These are phyloP conservation scores for Lizanozyma gosingica DNA, from an alignment of 1,139 yeast species.

Conservation along the genomic window DNA sequence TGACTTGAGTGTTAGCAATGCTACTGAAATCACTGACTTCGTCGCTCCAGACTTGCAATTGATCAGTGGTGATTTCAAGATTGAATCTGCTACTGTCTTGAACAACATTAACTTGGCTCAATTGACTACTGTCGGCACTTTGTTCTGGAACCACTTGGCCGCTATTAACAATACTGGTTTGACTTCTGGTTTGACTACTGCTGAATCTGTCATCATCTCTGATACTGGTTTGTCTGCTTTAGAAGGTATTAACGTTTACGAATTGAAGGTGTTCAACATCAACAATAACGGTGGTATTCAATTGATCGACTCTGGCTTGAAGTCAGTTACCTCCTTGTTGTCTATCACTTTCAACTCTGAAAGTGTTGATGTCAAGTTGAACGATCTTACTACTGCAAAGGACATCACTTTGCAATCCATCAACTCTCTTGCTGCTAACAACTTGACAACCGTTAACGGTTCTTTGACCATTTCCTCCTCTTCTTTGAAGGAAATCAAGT, in stretches of 20 bases:
- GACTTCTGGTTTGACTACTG: constrained; percentile 64
- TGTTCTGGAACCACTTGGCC: constrained; percentile 77
- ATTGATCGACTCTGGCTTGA: constrained; percentile 62
- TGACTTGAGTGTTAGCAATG: constrained; percentile 56
- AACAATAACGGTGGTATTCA: constrained; percentile 67
- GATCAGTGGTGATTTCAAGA: constrained; percentile 60
- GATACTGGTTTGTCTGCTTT: constrained; percentile 79
- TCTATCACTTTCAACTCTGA: constrained; percentile 82
- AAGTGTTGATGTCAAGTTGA: constrained; percentile 57
- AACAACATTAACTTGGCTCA: constrained; percentile 65
- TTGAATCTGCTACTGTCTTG: constrained; percentile 61
- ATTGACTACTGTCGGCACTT: constrained; percentile 72
- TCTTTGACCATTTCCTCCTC: constrained; percentile 71
- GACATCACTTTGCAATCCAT: constrained; percentile 77
- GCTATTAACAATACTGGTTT: constrained; percentile 65
- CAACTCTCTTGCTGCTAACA: constrained; percentile 59
- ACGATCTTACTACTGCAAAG: constrained; percentile 72
- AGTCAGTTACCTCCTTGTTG: constrained; percentile 64
- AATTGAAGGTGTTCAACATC: constrained; percentile 69
- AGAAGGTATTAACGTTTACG: constrained; percentile 69
- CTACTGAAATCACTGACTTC: constrained; percentile 52
- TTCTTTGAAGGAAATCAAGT: constrained; percentile 46
- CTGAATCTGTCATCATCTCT: constrained; percentile 65
- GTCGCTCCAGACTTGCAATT: constrained; percentile 72
- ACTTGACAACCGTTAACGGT: constrained; percentile 65